phyloP scores from a whole-genome alignment of 2,329 filamentous ascomycete genomes.

The Nothopassalora personata region DNA sequence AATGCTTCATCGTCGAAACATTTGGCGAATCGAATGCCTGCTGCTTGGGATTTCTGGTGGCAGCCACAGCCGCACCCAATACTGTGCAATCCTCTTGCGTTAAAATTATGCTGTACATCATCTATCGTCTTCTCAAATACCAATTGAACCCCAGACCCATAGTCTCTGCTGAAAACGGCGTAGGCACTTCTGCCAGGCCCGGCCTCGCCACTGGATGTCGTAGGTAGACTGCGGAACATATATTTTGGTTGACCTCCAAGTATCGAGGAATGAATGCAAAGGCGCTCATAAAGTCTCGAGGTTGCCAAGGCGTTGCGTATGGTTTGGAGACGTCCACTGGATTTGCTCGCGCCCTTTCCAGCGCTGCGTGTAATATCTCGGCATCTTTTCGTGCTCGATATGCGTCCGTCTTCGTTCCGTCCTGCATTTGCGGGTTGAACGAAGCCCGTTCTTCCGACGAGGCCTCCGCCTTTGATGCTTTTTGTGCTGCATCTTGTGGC shows the following conservation, averaged over 20 bases:
- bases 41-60: not conserved
- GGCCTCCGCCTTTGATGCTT: not conserved
- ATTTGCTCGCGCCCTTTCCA: slow-evolving; percentile 65
- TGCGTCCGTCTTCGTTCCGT: slow-evolving; percentile 40
- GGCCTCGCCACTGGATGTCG: slow-evolving; percentile 86
- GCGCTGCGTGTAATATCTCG: slow-evolving; percentile 50
- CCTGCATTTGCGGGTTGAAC: slow-evolving; percentile 24
- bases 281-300: slow-evolving; percentile 77
- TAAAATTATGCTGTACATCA: slow-evolving; percentile 8
- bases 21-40: no score
- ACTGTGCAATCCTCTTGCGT: slow-evolving; percentile 1
- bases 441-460: slow-evolving; percentile 11
- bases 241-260: slow-evolving; percentile 94
- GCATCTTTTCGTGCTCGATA: slow-evolving; percentile 54
- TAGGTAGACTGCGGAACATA: slow-evolving; percentile 92
- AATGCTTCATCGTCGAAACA: no score
- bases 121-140: slow-evolving; percentile 77
- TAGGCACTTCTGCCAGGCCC: slow-evolving; percentile 68
- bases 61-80: not conserved
- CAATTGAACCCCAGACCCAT: slow-evolving; percentile 84
- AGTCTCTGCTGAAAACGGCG: slow-evolving; percentile 67
- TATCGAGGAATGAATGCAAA: slow-evolving; percentile 95
- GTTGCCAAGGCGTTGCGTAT: slow-evolving; percentile 86
- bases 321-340: slow-evolving; percentile 71
- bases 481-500: slow-evolving; percentile 31